These are phyloP conservation scores for Wickerhamiella dianesei DNA, from an alignment of 805 yeast species.

Conservation along the genomic window DNA sequence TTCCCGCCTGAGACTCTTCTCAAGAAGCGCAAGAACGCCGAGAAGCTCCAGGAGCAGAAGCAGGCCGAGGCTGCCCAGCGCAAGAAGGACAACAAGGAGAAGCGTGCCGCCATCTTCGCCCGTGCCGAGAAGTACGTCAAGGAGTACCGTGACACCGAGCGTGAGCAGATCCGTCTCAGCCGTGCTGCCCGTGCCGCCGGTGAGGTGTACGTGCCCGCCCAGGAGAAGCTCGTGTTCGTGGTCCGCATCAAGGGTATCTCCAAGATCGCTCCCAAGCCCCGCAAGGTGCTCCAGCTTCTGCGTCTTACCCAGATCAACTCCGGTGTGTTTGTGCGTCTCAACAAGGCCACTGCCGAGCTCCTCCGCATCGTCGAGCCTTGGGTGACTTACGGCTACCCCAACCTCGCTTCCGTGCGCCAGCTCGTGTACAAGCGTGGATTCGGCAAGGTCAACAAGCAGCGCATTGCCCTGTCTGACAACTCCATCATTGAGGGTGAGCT, in stretches of 20 bases:
- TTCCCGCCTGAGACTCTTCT: constrained; percentile 44
- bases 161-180: constrained; percentile 80
- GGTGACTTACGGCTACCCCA: constrained; percentile 97
- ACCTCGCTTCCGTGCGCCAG: constrained; percentile 79
- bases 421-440: constrained; percentile 93
- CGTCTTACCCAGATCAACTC: constrained; percentile 89
- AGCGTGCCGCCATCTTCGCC: constrained; percentile 51
- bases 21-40: constrained; percentile 47
- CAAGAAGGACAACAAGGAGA: constrained; percentile 24
- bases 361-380: constrained; percentile 91
- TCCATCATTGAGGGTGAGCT: constrained; percentile 73
- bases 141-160: constrained; percentile 88
- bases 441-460: constrained; percentile 95
- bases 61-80: constrained; percentile 33
- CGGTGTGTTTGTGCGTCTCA: constrained; percentile 87
- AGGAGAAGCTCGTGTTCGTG: constrained; percentile 87
- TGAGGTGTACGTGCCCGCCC: constrained; percentile 89
- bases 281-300: constrained; percentile 86
- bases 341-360: constrained; percentile 90
- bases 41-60: constrained; percentile 43
- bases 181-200: constrained; percentile 72
- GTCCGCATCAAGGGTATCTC: constrained; percentile 98
- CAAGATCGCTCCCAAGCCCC: constrained; percentile 98
- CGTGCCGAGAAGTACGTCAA: constrained; percentile 94
- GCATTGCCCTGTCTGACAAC: constrained; percentile 82